Percentiles rank a stretch among this genome's conserved stretches.
These are phyloP conservation scores for Phialophora macrospora DNA, from an alignment of 2,329 filamentous ascomycete species.

Conservation along the genomic window DNA sequence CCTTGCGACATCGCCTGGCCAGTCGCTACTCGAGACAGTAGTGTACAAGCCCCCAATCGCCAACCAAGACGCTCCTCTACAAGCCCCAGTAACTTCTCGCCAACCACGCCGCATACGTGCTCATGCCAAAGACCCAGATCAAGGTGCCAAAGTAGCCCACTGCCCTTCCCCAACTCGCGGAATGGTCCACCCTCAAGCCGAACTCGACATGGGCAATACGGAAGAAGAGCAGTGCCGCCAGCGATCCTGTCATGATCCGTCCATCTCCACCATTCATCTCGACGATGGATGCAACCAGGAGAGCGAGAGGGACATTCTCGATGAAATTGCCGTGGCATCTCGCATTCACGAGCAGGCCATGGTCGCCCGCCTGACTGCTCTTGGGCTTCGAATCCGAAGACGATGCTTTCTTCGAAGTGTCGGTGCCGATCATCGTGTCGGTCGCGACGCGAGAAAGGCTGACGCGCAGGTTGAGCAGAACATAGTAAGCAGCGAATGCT, in stretches of 20 bases:
- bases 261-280: conserved; percentile 54
- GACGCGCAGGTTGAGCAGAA: conserved; percentile 50
- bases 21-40: not conserved
- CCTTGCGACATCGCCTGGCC: not conserved
- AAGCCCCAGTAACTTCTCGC: conserved; percentile 44
- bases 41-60: not conserved
- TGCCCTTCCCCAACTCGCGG: conserved; percentile 39
- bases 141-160: conserved; percentile 41
- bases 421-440: conserved; percentile 41
- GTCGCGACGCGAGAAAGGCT: conserved; percentile 44
- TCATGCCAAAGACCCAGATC: conserved; percentile 40
- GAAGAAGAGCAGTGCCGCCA: conserved; percentile 48
- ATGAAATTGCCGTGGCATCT: conserved; percentile 51
- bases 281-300: conserved; percentile 47
- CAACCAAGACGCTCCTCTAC: conserved; percentile 25
- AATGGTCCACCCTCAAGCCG: conserved; percentile 43
- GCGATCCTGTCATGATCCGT: conserved; percentile 46
- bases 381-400: conserved; percentile 23
- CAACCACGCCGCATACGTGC: conserved; percentile 40
- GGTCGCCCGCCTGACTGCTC: conserved; percentile 13
- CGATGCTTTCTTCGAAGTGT: conserved; percentile 19
- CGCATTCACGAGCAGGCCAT: conserved; percentile 43
- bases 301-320: conserved; percentile 51
- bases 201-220: conserved; percentile 50
- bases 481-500: conserved; percentile 51